Conservation (phyloP, 2,329 filamentous ascomycete species). For the Sporothrix globosa region DNA sequence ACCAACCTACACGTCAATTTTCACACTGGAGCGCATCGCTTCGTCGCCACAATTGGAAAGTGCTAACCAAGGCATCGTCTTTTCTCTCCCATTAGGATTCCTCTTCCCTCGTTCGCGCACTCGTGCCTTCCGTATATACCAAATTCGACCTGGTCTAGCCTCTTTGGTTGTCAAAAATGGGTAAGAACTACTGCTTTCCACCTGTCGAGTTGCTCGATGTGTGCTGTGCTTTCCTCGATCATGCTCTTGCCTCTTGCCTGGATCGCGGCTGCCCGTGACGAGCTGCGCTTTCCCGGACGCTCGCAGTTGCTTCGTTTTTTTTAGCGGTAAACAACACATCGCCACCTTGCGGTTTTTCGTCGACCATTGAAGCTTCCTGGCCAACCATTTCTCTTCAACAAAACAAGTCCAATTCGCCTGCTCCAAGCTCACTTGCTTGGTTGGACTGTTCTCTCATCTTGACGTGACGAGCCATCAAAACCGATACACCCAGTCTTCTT, state of each 20-base stretch:
- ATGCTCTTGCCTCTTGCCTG: background rate
- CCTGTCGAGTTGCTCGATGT: slow-evolving; percentile 27
- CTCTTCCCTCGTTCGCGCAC: slow-evolving; percentile 1
- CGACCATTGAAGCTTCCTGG: background rate
- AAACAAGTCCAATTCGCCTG: background rate
- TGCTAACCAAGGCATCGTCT: slow-evolving; percentile 15
- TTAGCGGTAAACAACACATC: slow-evolving; percentile 3
- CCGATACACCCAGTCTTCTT: background rate
- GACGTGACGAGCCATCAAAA: background rate
- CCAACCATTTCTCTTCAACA: background rate
- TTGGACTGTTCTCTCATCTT: background rate
- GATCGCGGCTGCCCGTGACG: slow-evolving; percentile 2
- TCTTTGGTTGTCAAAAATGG: slow-evolving; percentile 46
- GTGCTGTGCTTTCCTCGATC: slow-evolving; percentile 1
- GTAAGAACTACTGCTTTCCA: slow-evolving; percentile 46
- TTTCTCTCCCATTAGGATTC: slow-evolving; percentile 20
- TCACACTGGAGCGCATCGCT: background rate
- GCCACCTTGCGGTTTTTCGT: background rate
- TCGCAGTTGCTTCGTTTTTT: background rate
- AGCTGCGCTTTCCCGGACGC: background rate
- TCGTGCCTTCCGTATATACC: slow-evolving; percentile 33
- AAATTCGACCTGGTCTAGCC: slow-evolving; percentile 22
- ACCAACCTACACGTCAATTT: background rate
- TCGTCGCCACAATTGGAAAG: slow-evolving; percentile 8
- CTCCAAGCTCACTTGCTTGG: background rate